A percentile compares a stretch with the other conserved stretches of the same genome.
These are phyloP conservation scores for Starmerella potacharoeniae DNA, from an alignment of 805 yeast genomes.

Conservation along the genomic window DNA sequence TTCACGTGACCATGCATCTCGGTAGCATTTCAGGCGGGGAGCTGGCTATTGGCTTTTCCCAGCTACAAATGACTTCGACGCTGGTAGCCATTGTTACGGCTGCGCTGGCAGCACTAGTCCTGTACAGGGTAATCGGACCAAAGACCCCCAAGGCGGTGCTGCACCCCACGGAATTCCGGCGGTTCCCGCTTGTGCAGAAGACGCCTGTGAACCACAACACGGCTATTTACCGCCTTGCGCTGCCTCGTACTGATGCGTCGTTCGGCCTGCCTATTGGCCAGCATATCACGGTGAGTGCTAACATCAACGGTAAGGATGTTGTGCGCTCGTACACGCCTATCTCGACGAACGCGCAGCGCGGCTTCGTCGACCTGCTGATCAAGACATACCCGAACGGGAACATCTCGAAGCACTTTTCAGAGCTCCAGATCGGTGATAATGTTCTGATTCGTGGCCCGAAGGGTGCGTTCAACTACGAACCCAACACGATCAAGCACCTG, in stretches of 20 bases:
- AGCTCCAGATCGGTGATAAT: conserved; percentile 64
- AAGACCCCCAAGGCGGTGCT: conserved; percentile 2
- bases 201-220: conserved; percentile 69
- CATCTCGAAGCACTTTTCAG: conserved; percentile 62
- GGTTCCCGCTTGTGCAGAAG: conserved; percentile 71
- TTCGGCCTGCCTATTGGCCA: conserved; percentile 92
- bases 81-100: neutral
- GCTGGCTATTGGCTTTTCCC: neutral
- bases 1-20: neutral
- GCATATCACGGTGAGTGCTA: conserved; percentile 72
- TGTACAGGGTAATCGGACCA: neutral
- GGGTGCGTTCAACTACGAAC: conserved; percentile 73
- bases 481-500: conserved; percentile 60
- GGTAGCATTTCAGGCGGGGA: neutral
- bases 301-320: conserved; percentile 65
- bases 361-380: conserved; percentile 74
- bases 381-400: conserved; percentile 78
- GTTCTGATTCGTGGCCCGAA: conserved; percentile 69
- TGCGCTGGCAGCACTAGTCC: conserved; percentile 1
- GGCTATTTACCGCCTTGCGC: conserved; percentile 65
- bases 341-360: conserved; percentile 55
- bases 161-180: conserved; percentile 22
- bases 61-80: neutral
- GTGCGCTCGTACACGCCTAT: conserved; percentile 86
- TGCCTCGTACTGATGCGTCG: conserved; percentile 61